Evolutionary conservation across 1,139 yeast species (phyloP).

Genomic region (Nakaseomyces uthaithaninus): DNA sequence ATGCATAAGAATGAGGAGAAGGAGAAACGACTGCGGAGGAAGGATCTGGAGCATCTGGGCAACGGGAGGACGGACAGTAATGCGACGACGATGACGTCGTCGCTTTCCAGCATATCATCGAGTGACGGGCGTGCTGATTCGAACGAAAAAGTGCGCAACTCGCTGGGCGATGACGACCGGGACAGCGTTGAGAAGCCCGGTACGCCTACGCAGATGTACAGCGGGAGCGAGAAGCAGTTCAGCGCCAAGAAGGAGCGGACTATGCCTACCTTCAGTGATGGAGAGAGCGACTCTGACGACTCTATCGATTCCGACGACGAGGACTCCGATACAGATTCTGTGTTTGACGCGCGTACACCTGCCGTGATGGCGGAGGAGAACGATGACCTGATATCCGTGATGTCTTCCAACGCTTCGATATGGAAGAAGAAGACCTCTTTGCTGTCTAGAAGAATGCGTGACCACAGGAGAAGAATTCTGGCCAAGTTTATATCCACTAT

Average conservation of each 20-base stretch:
- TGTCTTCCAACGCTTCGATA: conserved; percentile 1
- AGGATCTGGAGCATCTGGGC: conserved; percentile 1
- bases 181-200: background rate
- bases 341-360: conserved; percentile 3
- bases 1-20: conserved; percentile 2
- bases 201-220: conserved; percentile 4
- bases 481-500: conserved; percentile 11
- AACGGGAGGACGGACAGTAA: background rate
- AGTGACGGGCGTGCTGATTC: conserved; percentile 1
- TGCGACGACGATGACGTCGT: background rate
- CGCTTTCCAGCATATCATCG: background rate
- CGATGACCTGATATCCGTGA: background rate
- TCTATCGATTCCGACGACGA: background rate
- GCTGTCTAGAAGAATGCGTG: conserved; percentile 13
- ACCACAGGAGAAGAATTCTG: conserved; percentile 13
- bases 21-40: conserved; percentile 3
- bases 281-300: conserved; percentile 1
- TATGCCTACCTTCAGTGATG: background rate
- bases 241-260: background rate
- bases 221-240: background rate
- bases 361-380: conserved; percentile 5
- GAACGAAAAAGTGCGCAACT: background rate
- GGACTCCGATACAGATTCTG: conserved; percentile 1
- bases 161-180: background rate
- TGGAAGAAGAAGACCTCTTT: conserved; percentile 7